These are phyloP conservation scores for Candida coleopterorum DNA, from an alignment of 805 yeast species.

Conservation along the genomic window DNA sequence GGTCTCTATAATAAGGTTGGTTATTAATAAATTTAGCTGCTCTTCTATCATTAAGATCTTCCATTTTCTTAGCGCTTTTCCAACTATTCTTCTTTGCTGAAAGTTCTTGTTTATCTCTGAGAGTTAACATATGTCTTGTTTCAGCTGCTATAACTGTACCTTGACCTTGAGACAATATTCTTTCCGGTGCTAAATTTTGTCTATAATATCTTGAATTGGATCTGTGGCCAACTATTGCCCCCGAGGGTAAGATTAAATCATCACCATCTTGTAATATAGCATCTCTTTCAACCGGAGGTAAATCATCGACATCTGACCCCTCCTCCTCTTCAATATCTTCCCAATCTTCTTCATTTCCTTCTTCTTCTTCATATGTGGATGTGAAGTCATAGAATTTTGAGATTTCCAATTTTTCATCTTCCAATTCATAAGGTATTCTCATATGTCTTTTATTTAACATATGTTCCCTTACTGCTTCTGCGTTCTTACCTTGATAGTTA, in stretches of 20 bases:
- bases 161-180: constrained; percentile 41
- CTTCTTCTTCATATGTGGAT: constrained; percentile 44
- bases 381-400: constrained; percentile 83
- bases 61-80: constrained; percentile 48
- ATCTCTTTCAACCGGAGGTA: constrained; percentile 19
- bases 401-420: constrained; percentile 69
- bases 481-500: constrained; percentile 72
- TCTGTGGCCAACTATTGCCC: constrained; percentile 40
- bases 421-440: constrained; percentile 80
- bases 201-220: constrained; percentile 39
- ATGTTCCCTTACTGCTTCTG: constrained; percentile 88
- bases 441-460: constrained; percentile 83
- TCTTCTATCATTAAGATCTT: constrained; percentile 48
- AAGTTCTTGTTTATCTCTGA: constrained; percentile 35
- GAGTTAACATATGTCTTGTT: constrained; percentile 45
- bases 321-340: constrained; percentile 22
- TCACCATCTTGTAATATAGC: constrained; percentile 31
- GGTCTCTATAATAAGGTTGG: constrained; percentile 65
- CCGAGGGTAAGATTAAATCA: constrained; percentile 40
- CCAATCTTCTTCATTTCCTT: constrained; percentile 27
- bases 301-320: constrained; percentile 18
- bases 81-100: constrained; percentile 54
- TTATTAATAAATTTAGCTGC: constrained; percentile 70
- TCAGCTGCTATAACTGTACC: constrained; percentile 47
- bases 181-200: constrained; percentile 41